Evolutionary conservation across 2,329 filamentous ascomycete genomes (phyloP).

Genomic region (Pseudonectria foliicola): DNA sequence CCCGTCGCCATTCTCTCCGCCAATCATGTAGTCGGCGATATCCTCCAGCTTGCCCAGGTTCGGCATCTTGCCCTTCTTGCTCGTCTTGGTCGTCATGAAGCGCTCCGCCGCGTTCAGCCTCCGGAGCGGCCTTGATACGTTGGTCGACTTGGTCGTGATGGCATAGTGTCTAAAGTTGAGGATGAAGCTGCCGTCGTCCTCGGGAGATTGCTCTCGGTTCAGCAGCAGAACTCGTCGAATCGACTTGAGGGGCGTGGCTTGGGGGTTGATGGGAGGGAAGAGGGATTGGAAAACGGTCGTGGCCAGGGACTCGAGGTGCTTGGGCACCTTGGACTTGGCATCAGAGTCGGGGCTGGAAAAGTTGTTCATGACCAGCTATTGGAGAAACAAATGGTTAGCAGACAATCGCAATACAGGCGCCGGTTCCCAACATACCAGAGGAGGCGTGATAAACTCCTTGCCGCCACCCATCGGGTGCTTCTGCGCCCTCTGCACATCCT

Average conservation of each 20-base stretch:
- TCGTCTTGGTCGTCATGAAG: slow-evolving; percentile 53
- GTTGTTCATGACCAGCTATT: slow-evolving; percentile 92
- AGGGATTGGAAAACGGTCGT: slow-evolving; percentile 95
- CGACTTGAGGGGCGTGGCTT: slow-evolving; percentile 80
- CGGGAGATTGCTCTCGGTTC: slow-evolving; percentile 63
- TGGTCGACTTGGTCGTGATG: slow-evolving; percentile 82
- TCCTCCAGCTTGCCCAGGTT: slow-evolving; percentile 89
- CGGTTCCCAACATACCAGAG: slow-evolving; percentile 50
- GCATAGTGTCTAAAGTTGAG: slow-evolving; percentile 90
- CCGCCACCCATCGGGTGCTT: slow-evolving; percentile 75
- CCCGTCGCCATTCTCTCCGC: slow-evolving; percentile 64
- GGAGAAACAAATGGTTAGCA: slow-evolving; percentile 17
- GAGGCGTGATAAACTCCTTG: slow-evolving; percentile 79
- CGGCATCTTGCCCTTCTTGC: slow-evolving; percentile 64
- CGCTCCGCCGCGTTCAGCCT: slow-evolving; percentile 82
- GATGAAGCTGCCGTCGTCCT: slow-evolving; percentile 64
- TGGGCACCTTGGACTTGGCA: slow-evolving; percentile 66
- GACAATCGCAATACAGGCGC: neutral
- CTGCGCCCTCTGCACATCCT: slow-evolving; percentile 78
- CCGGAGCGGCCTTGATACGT: slow-evolving; percentile 75
- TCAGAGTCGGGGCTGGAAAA: slow-evolving; percentile 63
- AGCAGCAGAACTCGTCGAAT: slow-evolving; percentile 86
- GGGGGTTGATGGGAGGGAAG: slow-evolving; percentile 92
- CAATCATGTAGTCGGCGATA: slow-evolving; percentile 89
- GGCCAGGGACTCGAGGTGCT: slow-evolving; percentile 85